Evolutionary conservation across 1,284 basidiomycete species (phyloP).

Genomic region (Malassezia arunalokei): DNA sequence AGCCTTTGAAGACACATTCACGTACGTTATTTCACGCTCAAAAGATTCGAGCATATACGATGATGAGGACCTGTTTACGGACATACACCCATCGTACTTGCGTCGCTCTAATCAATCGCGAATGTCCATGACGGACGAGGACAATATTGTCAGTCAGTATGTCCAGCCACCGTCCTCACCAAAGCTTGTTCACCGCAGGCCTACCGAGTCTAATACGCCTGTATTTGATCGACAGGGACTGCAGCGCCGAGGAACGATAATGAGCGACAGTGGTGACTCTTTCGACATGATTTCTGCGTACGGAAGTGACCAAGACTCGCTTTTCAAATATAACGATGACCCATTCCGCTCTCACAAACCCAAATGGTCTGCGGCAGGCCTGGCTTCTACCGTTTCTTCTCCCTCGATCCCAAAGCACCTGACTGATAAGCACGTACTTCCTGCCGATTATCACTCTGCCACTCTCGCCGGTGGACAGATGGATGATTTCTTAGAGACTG

Average conservation of each 20-base stretch:
- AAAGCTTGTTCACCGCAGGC: neutral
- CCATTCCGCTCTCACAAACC: neutral
- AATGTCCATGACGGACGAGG: neutral
- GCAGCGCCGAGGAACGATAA: neutral
- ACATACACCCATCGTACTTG: neutral
- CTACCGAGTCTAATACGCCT: constrained; percentile 1
- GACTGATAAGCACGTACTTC: neutral
- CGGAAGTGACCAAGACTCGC: neutral
- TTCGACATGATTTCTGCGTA: neutral
- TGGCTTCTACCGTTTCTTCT: neutral
- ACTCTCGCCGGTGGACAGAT: neutral
- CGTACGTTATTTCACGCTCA: neutral
- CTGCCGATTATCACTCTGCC: constrained; percentile 9
- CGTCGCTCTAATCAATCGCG: neutral
- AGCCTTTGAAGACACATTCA: neutral
- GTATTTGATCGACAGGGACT: neutral
- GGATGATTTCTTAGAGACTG: constrained; percentile 2
- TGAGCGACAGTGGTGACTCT: neutral
- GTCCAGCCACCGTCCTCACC: neutral
- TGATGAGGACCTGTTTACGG: neutral
- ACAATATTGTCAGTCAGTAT: constrained; percentile 7
- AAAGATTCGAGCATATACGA: neutral
- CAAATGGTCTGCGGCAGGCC: neutral
- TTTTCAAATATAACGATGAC: neutral
- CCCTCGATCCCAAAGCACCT: constrained; percentile 2